Base-by-base conservation (phyloP, 2,329 filamentous ascomycete genomes). In the Beauveria australis region DNA sequence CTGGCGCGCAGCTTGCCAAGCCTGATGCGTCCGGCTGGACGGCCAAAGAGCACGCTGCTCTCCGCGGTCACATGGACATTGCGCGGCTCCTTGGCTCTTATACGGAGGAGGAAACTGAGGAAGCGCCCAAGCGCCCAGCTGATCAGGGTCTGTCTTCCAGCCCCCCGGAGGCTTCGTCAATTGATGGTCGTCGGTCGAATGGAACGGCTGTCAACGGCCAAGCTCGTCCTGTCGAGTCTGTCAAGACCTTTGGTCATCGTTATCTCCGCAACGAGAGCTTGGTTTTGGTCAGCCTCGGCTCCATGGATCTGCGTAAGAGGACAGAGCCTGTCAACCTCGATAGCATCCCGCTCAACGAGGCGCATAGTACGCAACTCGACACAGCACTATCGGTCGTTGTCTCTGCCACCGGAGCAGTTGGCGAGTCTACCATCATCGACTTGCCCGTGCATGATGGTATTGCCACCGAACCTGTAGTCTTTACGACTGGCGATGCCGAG, bases 241-340 rank as follows among this genome's bases (percentile, higher is more conserved):
- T 97, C 65, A 97, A 97, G 75, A 90, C 91, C 1, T 99, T 97
- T 73, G 94, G 94, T 60, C 94, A 99, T 78, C 86, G 93, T 59
- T 99, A 97, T 74, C 81, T 99, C 55, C 95, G 86, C 19, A 85
- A 95, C 56, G 88, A 96, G 68, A 90, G 90, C 64, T 87, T 99
- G 79, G 84, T 99, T 4, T 80, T 97, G 53, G 92, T 99, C 67
- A 97, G 91, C 68, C 78, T 99, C 9, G 94, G 94, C 0, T 93
- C 91, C 0, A 96, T 97, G 90, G 94, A 99, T 70, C 89, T 90
- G 76, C 85, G 92, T 59, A 96, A 94, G 74, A 82, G 85, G 40
- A 77, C 88, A 5, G 85, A 91, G 51, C 87, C 93, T 0, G 92
- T 99, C 51, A 90, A 86, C 65, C 81, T 99, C 24, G 94, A 97